Percentiles rank a stretch among this genome's conserved stretches.
phyloP scores from a whole-genome alignment of 345 rosid genomes.

The Zanthoxylum bungeanum region DNA sequence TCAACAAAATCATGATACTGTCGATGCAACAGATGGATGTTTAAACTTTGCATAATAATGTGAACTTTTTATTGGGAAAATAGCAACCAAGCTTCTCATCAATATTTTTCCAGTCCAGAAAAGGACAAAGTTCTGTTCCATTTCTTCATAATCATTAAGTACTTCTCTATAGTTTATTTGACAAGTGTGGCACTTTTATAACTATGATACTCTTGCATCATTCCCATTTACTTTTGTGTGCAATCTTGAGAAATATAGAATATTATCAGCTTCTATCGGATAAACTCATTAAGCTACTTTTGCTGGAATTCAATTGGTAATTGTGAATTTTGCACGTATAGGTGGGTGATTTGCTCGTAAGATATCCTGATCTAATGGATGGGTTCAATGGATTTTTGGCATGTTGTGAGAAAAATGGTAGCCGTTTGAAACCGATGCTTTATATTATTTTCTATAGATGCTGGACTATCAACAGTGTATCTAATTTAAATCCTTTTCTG shows the following conservation, averaged over 20 bases:
- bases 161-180: background rate
- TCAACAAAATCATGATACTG: background rate
- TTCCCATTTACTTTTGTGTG: background rate
- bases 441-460: constrained; percentile 12
- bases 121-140: background rate
- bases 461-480: constrained; percentile 9
- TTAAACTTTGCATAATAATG: constrained; percentile 3
- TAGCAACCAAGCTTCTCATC: background rate
- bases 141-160: background rate
- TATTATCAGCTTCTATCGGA: background rate
- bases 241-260: background rate
- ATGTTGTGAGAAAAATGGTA: constrained; percentile 86
- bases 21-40: background rate
- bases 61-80: background rate
- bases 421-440: constrained; percentile 13
- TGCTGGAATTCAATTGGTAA: constrained; percentile 12
- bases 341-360: constrained; percentile 76
- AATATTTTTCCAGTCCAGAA: background rate
- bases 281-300: background rate
- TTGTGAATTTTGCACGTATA: constrained; percentile 27
- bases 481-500: constrained; percentile 31
- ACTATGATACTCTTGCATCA: constrained; percentile 1
- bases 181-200: background rate
- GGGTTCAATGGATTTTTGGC: constrained; percentile 81
- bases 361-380: constrained; percentile 81